Evolutionary conservation across 2,329 filamentous ascomycete species (phyloP).

Genomic region (Metarhizium guizhouense): DNA sequence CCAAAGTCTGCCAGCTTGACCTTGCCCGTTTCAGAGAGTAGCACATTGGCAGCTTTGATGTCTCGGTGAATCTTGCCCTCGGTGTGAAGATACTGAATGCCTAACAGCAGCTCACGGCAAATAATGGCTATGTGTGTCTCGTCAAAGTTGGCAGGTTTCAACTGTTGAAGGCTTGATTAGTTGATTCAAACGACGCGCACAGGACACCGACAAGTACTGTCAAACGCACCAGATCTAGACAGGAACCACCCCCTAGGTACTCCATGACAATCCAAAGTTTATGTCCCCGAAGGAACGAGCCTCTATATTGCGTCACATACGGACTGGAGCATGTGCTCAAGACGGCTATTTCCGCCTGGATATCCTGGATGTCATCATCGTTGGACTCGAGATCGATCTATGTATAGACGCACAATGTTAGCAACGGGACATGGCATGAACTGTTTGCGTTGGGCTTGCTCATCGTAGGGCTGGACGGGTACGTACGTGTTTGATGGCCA

Average conservation of each 20-base stretch:
- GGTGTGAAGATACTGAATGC: constrained; percentile 84
- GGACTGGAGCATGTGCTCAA: constrained; percentile 90
- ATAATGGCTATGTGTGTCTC: constrained; percentile 91
- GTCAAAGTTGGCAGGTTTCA: constrained; percentile 82
- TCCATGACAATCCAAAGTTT: constrained; percentile 99
- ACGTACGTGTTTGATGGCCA: constrained; percentile 92
- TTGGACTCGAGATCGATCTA: constrained; percentile 98
- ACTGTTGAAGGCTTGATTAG: constrained; percentile 39
- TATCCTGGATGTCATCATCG: constrained; percentile 96
- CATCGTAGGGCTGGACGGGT: neutral
- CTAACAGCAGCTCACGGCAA: constrained; percentile 81
- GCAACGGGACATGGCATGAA: neutral
- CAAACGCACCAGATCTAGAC: constrained; percentile 70
- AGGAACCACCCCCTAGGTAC: constrained; percentile 89
- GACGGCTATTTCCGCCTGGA: constrained; percentile 93
- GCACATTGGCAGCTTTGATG: constrained; percentile 91
- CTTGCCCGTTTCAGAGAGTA: constrained; percentile 83
- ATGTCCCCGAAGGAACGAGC: constrained; percentile 88
- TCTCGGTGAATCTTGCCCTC: constrained; percentile 96
- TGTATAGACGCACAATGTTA: neutral
- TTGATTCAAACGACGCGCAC: neutral
- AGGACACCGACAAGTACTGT: constrained; percentile 4
- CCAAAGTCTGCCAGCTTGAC: constrained; percentile 97
- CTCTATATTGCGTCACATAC: constrained; percentile 92
- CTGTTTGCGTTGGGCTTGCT: neutral